Conservation (phyloP, 2,329 filamentous ascomycete genomes). For the Paraphaeosphaeria sporulosa region DNA sequence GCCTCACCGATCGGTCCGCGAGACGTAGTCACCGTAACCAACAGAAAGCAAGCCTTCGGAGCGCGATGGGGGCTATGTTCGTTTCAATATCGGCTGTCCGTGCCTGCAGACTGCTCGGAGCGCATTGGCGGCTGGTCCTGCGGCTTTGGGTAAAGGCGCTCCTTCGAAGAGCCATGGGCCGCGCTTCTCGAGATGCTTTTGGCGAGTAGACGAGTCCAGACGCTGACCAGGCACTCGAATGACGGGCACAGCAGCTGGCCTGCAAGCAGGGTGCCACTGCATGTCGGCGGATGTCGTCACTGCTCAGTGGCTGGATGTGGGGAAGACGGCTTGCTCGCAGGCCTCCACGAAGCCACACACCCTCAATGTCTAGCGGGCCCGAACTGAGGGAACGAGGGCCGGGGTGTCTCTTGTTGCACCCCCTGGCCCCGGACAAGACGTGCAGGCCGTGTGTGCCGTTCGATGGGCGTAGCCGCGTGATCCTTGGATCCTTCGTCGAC, state of each 20-base stretch:
- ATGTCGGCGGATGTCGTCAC: slow-evolving; percentile 12
- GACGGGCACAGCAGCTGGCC: slow-evolving; percentile 1
- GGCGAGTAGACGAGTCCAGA: slow-evolving; percentile 7
- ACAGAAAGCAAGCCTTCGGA: slow-evolving; percentile 15
- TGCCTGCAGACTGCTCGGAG: slow-evolving; percentile 26
- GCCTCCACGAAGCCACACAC: slow-evolving; percentile 2
- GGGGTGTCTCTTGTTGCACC: not conserved
- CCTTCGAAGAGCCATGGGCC: not conserved
- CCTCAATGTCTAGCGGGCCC: slow-evolving; percentile 13
- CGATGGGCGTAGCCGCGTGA: not conserved
- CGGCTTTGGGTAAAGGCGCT: slow-evolving; percentile 20
- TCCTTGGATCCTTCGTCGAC: slow-evolving; percentile 7
- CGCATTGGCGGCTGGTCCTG: slow-evolving; percentile 13
- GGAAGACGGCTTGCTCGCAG: slow-evolving; percentile 10
- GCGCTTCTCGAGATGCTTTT: slow-evolving; percentile 8
- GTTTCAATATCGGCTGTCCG: slow-evolving; percentile 21
- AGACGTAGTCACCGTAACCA: slow-evolving; percentile 15
- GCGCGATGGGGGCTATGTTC: slow-evolving; percentile 12
- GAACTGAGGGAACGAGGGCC: slow-evolving; percentile 13
- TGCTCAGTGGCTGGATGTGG: slow-evolving; percentile 14
- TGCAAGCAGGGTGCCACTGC: not conserved
- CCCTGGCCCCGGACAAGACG: slow-evolving; percentile 11
- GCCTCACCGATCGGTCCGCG: slow-evolving; percentile 32
- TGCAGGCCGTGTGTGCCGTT: slow-evolving; percentile 4
- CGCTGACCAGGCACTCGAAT: not conserved